These are phyloP conservation scores for Nicotiana sylvestris DNA, from an alignment of 257 asterid species.

Conservation along the genomic window DNA sequence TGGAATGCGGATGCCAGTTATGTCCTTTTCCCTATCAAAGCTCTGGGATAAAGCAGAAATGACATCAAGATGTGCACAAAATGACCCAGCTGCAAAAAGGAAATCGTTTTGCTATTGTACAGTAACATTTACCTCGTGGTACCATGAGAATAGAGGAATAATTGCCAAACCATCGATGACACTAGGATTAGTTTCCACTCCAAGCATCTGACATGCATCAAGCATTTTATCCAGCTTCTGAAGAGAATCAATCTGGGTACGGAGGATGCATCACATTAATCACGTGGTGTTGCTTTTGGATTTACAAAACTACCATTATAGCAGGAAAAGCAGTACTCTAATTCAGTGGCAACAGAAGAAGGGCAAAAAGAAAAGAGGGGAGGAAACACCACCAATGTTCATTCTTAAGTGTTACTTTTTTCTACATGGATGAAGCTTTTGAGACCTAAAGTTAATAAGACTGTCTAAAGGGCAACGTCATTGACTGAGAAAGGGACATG, in stretches of 20 bases:
- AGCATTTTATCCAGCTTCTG: slow-evolving; percentile 72
- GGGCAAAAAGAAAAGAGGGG: not conserved
- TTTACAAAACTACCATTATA: not conserved
- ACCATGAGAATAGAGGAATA: slow-evolving; percentile 81
- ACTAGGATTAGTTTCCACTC: slow-evolving; percentile 67
- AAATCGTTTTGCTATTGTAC: slow-evolving; percentile 7
- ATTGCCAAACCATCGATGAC: slow-evolving; percentile 62
- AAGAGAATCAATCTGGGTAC: slow-evolving; percentile 54
- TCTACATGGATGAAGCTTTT: not conserved
- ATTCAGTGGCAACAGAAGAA: not conserved
- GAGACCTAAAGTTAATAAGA: not conserved
- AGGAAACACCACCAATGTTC: not conserved
- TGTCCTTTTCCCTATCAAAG: slow-evolving; percentile 79
- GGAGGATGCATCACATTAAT: slow-evolving; percentile 2
- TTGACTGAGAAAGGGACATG: not conserved
- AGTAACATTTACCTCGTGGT: slow-evolving; percentile 63
- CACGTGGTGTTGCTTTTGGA: not conserved
- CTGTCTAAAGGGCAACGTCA: not conserved
- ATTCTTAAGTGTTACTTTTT: not conserved
- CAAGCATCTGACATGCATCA: slow-evolving; percentile 48
- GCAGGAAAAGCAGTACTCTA: not conserved
- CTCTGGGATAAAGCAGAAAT: slow-evolving; percentile 41
- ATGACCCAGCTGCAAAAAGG: slow-evolving; percentile 7
- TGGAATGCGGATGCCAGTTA: slow-evolving; percentile 64
- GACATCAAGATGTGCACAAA: not conserved